Evolutionary conservation across 352 stramenopile genomes (phyloP), one percentile per base, ranked within the genome.

Genomic region (Globisporangium spiculum): DNA sequence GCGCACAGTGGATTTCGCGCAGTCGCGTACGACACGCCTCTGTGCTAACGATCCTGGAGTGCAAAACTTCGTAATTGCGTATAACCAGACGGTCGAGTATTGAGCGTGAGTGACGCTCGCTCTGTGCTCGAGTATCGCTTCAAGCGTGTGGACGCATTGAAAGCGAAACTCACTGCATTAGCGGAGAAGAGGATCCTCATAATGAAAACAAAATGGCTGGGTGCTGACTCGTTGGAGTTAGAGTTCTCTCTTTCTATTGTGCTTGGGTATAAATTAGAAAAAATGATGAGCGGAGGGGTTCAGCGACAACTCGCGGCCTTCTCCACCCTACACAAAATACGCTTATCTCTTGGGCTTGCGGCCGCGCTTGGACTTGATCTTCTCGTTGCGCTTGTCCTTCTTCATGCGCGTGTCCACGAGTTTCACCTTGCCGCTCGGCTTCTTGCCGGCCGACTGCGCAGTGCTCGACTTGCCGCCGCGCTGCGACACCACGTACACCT

Each of bases 321-420:
- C 16, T 18, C 38, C 30, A 4, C 30, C 30, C 30, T 32, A 46
- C 38, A 46, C 30, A 50, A 52, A 52, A 52, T 52, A 52, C 18
- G 26, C 73, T 75, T 84, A 93, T 90, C 88, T 86, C 80, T 96
- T 96, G n/a, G 73, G 74, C 78, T 96, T 97, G 72, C 89, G 90
- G 71, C 86, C 88, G 65, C 88, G 84, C 75, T 97, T 97, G 3
- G 78, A 81, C 55, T 75, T 93, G 18, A 90, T 88, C 32, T 94
- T 86, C 44, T 79, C 78, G 62, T 95, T 95, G 67, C 86, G 86
- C 78, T 96, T 99, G 80, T 99, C 97, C 68, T 85, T 98, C 83
- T 98, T 99, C 92, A 99, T 98, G 68, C 98, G 88, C 69, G 96
- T 93, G 71, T 99, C 98, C 3, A 99, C 98, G 24, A 99, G 77